A percentile compares a stretch with the other conserved stretches of the same genome.
Conservation (phyloP, 176 grass and related monocot species). For the Avena eriantha region DNA sequence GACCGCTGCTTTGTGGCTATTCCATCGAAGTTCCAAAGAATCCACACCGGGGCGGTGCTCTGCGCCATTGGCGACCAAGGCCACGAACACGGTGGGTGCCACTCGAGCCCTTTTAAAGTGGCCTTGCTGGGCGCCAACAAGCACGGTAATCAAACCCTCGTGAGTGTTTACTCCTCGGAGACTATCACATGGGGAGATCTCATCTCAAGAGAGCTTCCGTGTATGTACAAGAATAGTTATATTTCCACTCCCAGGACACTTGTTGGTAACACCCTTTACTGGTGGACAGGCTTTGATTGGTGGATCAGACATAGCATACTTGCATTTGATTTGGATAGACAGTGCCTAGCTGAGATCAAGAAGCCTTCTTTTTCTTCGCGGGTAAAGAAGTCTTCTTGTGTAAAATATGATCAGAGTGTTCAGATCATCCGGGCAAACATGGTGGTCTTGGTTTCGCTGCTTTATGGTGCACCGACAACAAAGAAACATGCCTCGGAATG, state of each 20-base stretch:
- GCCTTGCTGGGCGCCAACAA: neutral
- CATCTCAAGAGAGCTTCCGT: neutral
- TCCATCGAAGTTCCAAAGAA: neutral
- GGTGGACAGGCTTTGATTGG: neutral
- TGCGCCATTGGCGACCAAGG: neutral
- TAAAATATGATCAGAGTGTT: neutral
- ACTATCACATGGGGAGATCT: neutral
- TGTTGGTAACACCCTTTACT: neutral
- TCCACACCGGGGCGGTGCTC: neutral
- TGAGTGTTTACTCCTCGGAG: neutral
- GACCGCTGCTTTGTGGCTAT: neutral
- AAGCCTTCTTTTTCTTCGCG: neutral
- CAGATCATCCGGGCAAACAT: neutral
- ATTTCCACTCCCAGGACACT: neutral
- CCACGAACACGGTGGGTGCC: neutral
- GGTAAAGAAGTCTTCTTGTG: too few relatives aligned
- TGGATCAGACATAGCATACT: neutral
- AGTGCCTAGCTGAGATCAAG: neutral
- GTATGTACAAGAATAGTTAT: neutral
- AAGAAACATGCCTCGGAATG: neutral
- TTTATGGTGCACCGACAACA: neutral
- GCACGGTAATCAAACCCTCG: neutral
- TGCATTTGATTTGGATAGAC: neutral
- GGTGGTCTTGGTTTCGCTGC: neutral
- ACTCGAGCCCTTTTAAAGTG: neutral